Conservation (phyloP, 306 rosid species). For the Dicorynia guianensis region DNA sequence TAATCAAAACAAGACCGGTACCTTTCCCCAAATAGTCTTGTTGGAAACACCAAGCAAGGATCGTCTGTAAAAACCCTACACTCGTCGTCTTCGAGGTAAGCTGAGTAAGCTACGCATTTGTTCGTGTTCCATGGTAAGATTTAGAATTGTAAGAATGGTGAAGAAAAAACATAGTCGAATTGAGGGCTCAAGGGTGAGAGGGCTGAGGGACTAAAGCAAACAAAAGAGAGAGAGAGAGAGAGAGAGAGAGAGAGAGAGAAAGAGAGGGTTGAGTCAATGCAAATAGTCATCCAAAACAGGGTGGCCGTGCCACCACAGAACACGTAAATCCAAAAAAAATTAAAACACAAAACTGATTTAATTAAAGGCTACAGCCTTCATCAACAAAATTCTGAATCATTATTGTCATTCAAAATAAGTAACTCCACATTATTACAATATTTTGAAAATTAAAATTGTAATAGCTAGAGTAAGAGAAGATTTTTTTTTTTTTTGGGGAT, state of each 20-base stretch:
- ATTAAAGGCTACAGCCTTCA: too few species aligned
- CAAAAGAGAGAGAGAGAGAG: conserved; percentile 29
- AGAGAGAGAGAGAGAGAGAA: conserved; percentile 13
- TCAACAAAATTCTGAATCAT: too few species aligned
- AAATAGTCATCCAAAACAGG: conserved; percentile 32
- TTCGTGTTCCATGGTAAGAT: conserved; percentile 38
- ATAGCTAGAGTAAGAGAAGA: too few species aligned
- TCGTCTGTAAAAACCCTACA: conserved; percentile 36
- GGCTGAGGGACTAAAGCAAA: conserved; percentile 29
- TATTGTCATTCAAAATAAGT: too few species aligned
- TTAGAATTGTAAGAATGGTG: conserved; percentile 29
- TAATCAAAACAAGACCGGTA: conserved; percentile 15
- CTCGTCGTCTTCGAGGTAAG: not conserved
- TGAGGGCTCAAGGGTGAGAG: conserved; percentile 28
- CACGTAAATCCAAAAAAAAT: too few species aligned
- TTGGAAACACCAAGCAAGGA: conserved; percentile 29
- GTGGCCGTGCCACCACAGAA: conserved; percentile 1
- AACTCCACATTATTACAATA: too few species aligned
- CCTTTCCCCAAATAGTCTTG: conserved; percentile 24
- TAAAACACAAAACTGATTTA: too few species aligned
- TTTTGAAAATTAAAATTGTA: too few species aligned
- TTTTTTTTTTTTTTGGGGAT: too few species aligned
- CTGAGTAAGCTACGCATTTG: conserved; percentile 31
- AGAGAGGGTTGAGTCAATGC: conserved; percentile 33
- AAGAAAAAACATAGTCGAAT: not conserved